A percentile compares a stretch with the other conserved stretches of the same genome.
phyloP scores from a whole-genome alignment of 345 rosid genomes.

The Dipteronia dyeriana region DNA sequence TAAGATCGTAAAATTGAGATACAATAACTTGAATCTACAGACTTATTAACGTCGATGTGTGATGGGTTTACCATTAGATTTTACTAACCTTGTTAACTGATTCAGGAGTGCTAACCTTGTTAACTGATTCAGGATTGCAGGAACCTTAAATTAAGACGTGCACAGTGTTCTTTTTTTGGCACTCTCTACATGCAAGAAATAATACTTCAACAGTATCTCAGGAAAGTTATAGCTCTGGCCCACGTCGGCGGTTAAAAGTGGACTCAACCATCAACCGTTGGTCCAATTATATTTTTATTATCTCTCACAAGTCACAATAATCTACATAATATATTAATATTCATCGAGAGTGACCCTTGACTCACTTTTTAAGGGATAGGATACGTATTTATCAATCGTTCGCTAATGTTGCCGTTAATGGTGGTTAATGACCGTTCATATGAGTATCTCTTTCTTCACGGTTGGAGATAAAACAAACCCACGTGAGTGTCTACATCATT shows the following conservation, averaged over 20 bases:
- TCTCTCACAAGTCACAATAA: neutral
- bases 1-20: too few relatives aligned
- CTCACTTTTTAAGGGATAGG: neutral
- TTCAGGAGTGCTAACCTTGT: too few relatives aligned
- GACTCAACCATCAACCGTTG: neutral
- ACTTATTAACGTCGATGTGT: neutral
- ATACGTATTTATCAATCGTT: conserved; percentile 7
- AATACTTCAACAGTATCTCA: neutral
- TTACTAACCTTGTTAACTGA: too few relatives aligned
- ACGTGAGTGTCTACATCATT: conserved; percentile 26
- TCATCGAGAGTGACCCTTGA: neutral
- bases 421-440: conserved; percentile 40
- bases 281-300: neutral
- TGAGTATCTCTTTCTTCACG: neutral
- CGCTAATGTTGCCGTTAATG: conserved; percentile 54
- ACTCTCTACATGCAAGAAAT: neutral
- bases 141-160: neutral
- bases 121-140: neutral
- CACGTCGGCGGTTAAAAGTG: neutral
- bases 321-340: neutral
- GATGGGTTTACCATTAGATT: too few relatives aligned
- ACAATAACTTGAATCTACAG: neutral
- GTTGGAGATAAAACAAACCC: conserved; percentile 14
- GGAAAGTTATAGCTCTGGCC: neutral
- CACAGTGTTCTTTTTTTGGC: neutral